Evolutionary conservation across 371 early-diverging fungal species (phyloP), one percentile per base, ranked within the genome.

Genomic region (Mortierella sp.): DNA sequence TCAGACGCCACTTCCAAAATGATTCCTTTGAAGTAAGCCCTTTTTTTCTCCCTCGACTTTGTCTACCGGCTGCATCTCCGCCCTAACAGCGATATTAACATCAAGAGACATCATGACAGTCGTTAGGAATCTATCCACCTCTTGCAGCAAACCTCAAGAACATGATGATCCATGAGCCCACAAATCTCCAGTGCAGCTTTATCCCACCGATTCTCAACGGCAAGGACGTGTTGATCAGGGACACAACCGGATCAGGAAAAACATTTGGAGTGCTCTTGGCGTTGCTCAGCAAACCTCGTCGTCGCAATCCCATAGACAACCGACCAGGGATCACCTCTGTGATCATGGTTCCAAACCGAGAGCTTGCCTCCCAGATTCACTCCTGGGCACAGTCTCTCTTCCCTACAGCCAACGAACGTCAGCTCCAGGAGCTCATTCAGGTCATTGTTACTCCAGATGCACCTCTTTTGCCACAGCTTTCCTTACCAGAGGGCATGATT

Each of bases 341-440:
- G 7, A 83, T 95, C 38, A 69, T 96, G 41, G 94, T 89, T 9
- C 95, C 94, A 2, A 96, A 94, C 28, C 89, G 94, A 61, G 96
- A 96, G 64, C 83, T 98, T 10, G 97, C 94, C 2, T 63, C 86
- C 18, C 98, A 98, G 70, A 85, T 94, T 13, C 66, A 70, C 8
- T 53, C 57, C 7, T 89, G 90, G 91, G 56, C 85, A 0, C 56
- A 71, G 7, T 58, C 64, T 26, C 58, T 89, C 12, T 54, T 82
- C 14, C 70, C 60, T 4, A 24, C 64, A 19, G 14, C 39, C 5
- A 30, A n/a, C 8, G 56, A 68, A 24, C 66, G 66, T 5, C 46
- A 54, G n/a, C 16, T 81, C 13, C 60, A 70, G 19, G 61, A 53
- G 21, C 31, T 71, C 46, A 64, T 82, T 53, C 80, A 82, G 45